phyloP scores from a whole-genome alignment of 345 rosid genomes.

The Crucihimalaya himalaica region DNA sequence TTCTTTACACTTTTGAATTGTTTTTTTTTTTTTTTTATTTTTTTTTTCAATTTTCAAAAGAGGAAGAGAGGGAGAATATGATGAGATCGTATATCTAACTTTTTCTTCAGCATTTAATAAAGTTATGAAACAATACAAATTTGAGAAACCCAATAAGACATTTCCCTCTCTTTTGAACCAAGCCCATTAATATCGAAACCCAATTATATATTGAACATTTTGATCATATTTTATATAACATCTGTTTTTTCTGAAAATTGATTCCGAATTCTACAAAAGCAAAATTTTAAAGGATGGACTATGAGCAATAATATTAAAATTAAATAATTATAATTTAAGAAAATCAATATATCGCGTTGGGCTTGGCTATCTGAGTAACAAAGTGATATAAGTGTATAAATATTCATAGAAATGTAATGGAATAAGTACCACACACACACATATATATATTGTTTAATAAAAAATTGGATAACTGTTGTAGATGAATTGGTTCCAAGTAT shows the following conservation, averaged over 20 bases:
- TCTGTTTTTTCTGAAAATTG: neutral
- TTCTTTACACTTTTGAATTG: neutral
- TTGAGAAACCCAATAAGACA: neutral
- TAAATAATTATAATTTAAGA: neutral
- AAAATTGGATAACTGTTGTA: slow-evolving; percentile 1
- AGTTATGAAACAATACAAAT: neutral
- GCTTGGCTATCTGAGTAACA: neutral
- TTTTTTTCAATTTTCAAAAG: neutral
- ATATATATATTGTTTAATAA: neutral
- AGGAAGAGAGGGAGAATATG: slow-evolving; percentile 2
- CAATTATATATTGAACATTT: neutral
- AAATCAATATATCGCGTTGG: neutral
- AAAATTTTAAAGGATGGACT: neutral
- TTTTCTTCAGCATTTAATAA: neutral
- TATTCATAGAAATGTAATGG: slow-evolving; percentile 4
- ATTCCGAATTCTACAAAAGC: neutral
- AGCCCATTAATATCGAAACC: neutral
- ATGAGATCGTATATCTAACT: neutral
- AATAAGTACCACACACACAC: neutral
- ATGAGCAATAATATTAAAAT: neutral
- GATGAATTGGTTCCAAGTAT: slow-evolving; percentile 20
- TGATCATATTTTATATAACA: neutral
- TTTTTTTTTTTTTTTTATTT: neutral
- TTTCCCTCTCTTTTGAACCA: neutral
- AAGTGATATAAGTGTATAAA: neutral